A percentile compares a stretch with the other conserved stretches of the same genome.
Evolutionary conservation across 2,329 filamentous ascomycete species (phyloP).

Genomic region (Botrytis hyacinthi): DNA sequence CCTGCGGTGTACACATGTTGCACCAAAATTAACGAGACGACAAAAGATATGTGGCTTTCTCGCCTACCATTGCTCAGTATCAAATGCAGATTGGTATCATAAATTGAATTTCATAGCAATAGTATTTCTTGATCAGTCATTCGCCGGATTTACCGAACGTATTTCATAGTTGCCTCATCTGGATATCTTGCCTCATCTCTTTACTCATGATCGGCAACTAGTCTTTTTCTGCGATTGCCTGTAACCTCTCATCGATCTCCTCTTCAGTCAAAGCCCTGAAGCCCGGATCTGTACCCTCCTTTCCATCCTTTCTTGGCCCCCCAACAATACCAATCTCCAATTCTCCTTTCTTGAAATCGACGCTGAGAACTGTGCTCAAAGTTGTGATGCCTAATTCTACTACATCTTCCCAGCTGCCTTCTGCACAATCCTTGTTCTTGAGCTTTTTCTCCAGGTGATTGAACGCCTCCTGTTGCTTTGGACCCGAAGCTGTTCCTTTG

Average conservation of each 20-base stretch:
- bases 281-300: constrained; percentile 72
- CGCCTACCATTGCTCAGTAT: constrained; percentile 24
- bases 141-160: constrained; percentile 31
- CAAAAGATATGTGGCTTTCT: constrained; percentile 29
- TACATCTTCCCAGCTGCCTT: constrained; percentile 94
- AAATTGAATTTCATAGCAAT: constrained; percentile 13
- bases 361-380: constrained; percentile 92
- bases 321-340: constrained; percentile 97
- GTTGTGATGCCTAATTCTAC: constrained; percentile 96
- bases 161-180: constrained; percentile 28
- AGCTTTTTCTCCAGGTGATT: constrained; percentile 99
- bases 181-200: constrained; percentile 25
- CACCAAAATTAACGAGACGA: constrained; percentile 26
- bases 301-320: constrained; percentile 76
- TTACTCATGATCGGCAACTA: constrained; percentile 47
- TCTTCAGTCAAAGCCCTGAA: constrained; percentile 94
- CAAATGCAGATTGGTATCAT: constrained; percentile 29
- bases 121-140: constrained; percentile 18
- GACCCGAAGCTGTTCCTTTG: constrained; percentile 95
- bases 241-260: constrained; percentile 96
- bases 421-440: constrained; percentile 95
- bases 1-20: constrained; percentile 9
- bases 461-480: constrained; percentile 97
- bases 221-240: constrained; percentile 98
- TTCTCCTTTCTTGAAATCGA: constrained; percentile 99